Conservation (phyloP, 73 alveolate genomes). For the Loxodes magnus region DNA sequence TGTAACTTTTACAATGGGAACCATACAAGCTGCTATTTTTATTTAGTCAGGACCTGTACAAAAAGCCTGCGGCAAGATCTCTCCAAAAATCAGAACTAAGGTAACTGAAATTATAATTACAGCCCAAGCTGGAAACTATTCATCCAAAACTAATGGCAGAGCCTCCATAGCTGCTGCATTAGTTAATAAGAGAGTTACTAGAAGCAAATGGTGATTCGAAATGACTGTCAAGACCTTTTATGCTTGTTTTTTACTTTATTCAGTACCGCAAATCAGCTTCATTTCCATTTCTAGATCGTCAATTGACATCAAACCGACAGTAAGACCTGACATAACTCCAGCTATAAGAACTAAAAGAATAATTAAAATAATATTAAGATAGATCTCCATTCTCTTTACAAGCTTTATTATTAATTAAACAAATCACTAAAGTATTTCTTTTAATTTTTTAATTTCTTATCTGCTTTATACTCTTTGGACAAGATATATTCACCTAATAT, state of each 20-base stretch:
- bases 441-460: no score
- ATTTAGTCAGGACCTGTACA: conserved; percentile 88
- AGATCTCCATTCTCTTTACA: no score
- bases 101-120: conserved; percentile 79
- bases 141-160: conserved; percentile 71
- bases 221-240: conserved; percentile 44
- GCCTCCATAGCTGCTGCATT: conserved; percentile 92
- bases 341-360: conserved; percentile 81
- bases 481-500: no score
- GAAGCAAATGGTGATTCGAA: conserved; percentile 72
- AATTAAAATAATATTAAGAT: no score
- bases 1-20: conserved; percentile 56
- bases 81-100: conserved; percentile 74
- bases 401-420: no score
- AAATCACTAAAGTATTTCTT: no score
- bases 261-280: conserved; percentile 63
- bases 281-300: conserved; percentile 73
- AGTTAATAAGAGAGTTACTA: conserved; percentile 75
- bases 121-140: conserved; percentile 57
- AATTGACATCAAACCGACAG: conserved; percentile 88
- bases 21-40: conserved; percentile 62
- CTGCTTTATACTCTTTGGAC: no score
- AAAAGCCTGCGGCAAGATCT: conserved; percentile 86
- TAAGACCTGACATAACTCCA: conserved; percentile 91
- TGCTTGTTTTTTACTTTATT: conserved; percentile 49